Evolutionary conservation across 164 flowering plant genomes (phyloP).

Genomic region (Aristolochia californica): DNA sequence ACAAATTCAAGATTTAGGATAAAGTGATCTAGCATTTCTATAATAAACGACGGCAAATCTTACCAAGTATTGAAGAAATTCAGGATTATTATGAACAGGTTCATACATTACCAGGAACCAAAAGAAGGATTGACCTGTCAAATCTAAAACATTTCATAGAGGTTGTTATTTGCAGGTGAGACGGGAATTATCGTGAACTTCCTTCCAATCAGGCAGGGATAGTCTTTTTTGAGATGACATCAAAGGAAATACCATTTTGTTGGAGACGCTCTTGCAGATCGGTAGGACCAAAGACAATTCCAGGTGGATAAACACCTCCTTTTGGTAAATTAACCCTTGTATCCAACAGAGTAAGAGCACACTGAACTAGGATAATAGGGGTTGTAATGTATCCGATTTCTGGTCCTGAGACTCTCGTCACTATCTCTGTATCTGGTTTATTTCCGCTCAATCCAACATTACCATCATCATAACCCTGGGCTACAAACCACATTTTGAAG

Average conservation of each 20-base stretch:
- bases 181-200: too few relatives aligned
- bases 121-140: too few relatives aligned
- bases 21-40: too few relatives aligned
- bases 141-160: too few relatives aligned
- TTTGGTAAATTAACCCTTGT: slow-evolving; percentile 57
- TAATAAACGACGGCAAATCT: too few relatives aligned
- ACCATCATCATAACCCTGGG: slow-evolving; percentile 51
- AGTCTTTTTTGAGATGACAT: slow-evolving; percentile 46
- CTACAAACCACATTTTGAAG: slow-evolving; percentile 89
- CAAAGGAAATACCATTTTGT: slow-evolving; percentile 77
- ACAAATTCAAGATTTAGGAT: too few relatives aligned
- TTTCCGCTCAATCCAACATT: slow-evolving; percentile 24
- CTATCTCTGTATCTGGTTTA: slow-evolving; percentile 63
- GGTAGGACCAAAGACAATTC: slow-evolving; percentile 81
- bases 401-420: slow-evolving; percentile 82
- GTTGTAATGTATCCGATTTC: slow-evolving; percentile 94
- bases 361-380: slow-evolving; percentile 69
- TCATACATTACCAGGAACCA: too few relatives aligned
- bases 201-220: slow-evolving; percentile 10
- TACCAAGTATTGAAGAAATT: too few relatives aligned
- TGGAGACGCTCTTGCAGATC: slow-evolving; percentile 79
- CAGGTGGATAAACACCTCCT: slow-evolving; percentile 78
- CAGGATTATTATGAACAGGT: too few relatives aligned
- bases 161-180: too few relatives aligned
- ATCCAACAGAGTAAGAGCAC: slow-evolving; percentile 55